Conservation (phyloP, 129 eudicot genomes). For the Tagetes patula region DNA sequence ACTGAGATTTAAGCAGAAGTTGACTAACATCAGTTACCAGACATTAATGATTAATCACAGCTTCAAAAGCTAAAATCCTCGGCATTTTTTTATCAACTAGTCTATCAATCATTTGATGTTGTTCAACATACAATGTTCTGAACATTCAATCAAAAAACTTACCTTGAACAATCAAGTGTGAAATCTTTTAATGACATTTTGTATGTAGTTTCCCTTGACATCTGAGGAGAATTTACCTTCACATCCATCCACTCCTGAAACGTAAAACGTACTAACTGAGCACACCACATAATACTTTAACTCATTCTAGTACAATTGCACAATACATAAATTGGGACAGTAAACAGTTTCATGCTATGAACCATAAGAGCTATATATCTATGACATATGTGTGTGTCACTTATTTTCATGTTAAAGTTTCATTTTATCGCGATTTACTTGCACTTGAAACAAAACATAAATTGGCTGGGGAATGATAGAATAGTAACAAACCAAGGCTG, state of each 20-base stretch:
- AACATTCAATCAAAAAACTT: slow-evolving; percentile 24
- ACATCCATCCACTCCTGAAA: slow-evolving; percentile 80
- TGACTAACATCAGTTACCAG: neutral
- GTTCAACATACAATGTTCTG: neutral
- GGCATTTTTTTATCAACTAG: neutral
- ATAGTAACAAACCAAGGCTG: neutral
- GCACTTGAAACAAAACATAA: neutral
- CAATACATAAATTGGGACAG: neutral
- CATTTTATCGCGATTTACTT: slow-evolving; percentile 1
- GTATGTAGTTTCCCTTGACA: slow-evolving; percentile 82
- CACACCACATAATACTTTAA: neutral
- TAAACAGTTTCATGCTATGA: neutral
- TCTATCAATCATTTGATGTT: neutral
- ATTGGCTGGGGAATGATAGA: neutral
- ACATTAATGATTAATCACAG: neutral
- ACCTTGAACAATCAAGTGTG: slow-evolving; percentile 64
- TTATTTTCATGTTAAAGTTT: neutral
- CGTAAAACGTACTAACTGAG: neutral
- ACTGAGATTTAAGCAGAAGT: slow-evolving; percentile 36
- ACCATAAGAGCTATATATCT: neutral
- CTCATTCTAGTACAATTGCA: neutral
- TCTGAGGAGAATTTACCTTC: slow-evolving; percentile 82
- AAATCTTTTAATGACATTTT: slow-evolving; percentile 71
- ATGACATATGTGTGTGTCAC: neutral
- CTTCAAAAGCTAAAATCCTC: neutral